These are phyloP conservation scores for Diaporthe humulicola DNA, from an alignment of 2,329 filamentous ascomycete genomes.

Conservation along the genomic window DNA sequence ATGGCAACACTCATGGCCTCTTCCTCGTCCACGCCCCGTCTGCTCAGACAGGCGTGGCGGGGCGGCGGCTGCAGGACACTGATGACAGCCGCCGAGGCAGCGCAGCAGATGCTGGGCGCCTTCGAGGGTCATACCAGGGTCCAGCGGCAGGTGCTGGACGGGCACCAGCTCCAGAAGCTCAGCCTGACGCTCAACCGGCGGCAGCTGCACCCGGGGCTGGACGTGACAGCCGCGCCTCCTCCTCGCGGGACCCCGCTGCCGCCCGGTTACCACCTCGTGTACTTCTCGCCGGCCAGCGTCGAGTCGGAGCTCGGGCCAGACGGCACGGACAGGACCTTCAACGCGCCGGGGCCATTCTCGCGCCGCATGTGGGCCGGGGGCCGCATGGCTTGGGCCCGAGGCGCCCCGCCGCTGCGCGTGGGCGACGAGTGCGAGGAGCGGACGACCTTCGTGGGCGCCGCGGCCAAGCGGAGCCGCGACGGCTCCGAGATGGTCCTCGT, in stretches of 20 bases:
- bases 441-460: slow-evolving; percentile 49
- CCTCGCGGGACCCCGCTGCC: slow-evolving; percentile 64
- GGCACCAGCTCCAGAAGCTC: slow-evolving; percentile 74
- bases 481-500: slow-evolving; percentile 75
- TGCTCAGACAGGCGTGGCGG: slow-evolving; percentile 3
- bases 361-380: slow-evolving; percentile 78
- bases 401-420: slow-evolving; percentile 56
- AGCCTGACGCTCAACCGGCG: slow-evolving; percentile 68
- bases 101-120: slow-evolving; percentile 47
- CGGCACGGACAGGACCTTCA: slow-evolving; percentile 72
- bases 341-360: slow-evolving; percentile 70
- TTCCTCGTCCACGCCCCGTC: not conserved
- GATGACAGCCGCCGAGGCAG: slow-evolving; percentile 41
- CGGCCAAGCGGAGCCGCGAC: slow-evolving; percentile 66
- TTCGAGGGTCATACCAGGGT: slow-evolving; percentile 47
- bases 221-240: slow-evolving; percentile 55
- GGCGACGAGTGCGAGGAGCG: slow-evolving; percentile 58
- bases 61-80: slow-evolving; percentile 12
- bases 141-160: slow-evolving; percentile 66
- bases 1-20: slow-evolving; percentile 19
- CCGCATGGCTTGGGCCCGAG: slow-evolving; percentile 63
- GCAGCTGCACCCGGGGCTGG: slow-evolving; percentile 54
- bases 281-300: slow-evolving; percentile 70
- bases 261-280: slow-evolving; percentile 72
- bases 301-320: slow-evolving; percentile 69